Base-by-base conservation (phyloP, 2,329 filamentous ascomycete species). In the Rugonectria rugulosa region DNA sequence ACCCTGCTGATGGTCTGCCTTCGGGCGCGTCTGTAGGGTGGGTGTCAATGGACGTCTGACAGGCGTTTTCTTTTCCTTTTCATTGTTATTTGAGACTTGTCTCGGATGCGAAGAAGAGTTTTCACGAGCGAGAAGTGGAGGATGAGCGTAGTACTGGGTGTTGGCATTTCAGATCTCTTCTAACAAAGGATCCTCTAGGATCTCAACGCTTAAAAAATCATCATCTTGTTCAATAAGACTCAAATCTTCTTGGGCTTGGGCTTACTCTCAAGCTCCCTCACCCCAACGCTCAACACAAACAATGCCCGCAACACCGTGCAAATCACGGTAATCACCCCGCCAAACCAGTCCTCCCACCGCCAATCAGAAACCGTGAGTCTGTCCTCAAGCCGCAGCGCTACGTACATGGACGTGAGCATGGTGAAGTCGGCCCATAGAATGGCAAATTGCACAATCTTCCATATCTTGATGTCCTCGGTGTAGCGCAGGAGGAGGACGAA, bases 381-480 rank as follows among this genome's bases (percentile, higher is more conserved):
- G 0, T 48, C 57, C 0, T 62, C 48, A 10, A 57, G 41, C 3
- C 55, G 54, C 44, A 66, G 37, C 0, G 48, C 63, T 2, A 56
- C 43, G 11, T 63, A 61, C 5, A 62, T 36, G 9, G 61, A 44
- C 3, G 59, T 57, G 9, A 66, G 23, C 56, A 66, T 57, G 14
- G 63, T 62, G 9, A 66, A 66, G 26, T 66, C 63, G 0, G 63
- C 56, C 8, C 59, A 64, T 0, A 64, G 6, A 6, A 66, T 57
- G 3, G 49, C 56, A 11, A 53, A 32, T 10, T 66, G 63, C 2
- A 66, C 38, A 27, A 59, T 62, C 37, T 58, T 67, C 62, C 62
- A 66, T 6, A 65, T 43, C 9, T 52, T 57, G 8, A 63, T 26
- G 6, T 67, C 62, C n/a, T 66, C 46, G 2, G 62, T 66, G 24